Base-by-base conservation (phyloP, 306 rosid species). In the Vicia villosa region DNA sequence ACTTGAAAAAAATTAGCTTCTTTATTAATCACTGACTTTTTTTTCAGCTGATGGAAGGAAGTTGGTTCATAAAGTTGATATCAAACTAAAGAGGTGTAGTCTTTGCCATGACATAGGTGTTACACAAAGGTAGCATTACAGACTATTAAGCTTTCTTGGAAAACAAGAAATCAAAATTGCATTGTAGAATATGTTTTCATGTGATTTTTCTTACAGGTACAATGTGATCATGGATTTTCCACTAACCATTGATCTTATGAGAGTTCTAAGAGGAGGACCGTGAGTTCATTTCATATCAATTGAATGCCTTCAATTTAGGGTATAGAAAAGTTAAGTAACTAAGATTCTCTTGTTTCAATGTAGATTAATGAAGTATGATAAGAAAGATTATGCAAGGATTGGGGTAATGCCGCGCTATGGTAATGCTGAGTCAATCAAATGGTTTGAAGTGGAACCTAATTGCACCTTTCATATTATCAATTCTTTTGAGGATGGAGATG, bases 401-500 rank as follows among this genome's bases (percentile, higher is more conserved):
- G 94, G 94, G 14, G 73, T 89, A 15, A 87, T 91, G 91, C 94
- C 91, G 36, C 96, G 83, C 67, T 87, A 77, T 51, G 90, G 96
- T 22, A 70, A 85, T 70, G 81, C 87, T 17, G 51, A 64, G 62
- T 85, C 91, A 62, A 63, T 88, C 71, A 57, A 57, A 41, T 91
- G 97, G 97, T 89, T 89, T 79, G 52, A 75, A 0, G 94, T 89
- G 37, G 75, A 83, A 74, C 89, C 88, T 59, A 82, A 79, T 46
- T 87, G 89, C 80, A 84, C 91, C 9, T 72, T 88, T 72, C 96
- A 84, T 72, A 78, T 85, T 26, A 65, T 91, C 77, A 89, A 87
- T 75, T 79, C 87, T 66, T 91, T 86, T 55, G 96, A 88, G 66
- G 85, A 81, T 46, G 77, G 79, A 10, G 65, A 85, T 9, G 86